phyloP scores from a whole-genome alignment of 331 rosid species.

The Acacia concinna region DNA sequence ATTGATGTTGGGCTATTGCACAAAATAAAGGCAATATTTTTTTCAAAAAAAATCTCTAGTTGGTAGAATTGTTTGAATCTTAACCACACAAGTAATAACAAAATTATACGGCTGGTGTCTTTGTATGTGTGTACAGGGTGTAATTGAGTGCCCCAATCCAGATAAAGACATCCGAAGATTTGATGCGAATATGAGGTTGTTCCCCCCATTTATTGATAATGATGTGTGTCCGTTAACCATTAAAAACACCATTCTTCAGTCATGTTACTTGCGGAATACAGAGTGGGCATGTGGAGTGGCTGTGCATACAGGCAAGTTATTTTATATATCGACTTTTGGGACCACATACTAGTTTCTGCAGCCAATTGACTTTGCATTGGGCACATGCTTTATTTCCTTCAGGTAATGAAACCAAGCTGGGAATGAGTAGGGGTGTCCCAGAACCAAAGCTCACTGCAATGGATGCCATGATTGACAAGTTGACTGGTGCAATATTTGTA shows the following conservation, averaged over 20 bases:
- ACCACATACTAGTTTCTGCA: slow-evolving; percentile 18
- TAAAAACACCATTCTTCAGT: slow-evolving; percentile 93
- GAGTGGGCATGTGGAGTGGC: slow-evolving; percentile 99
- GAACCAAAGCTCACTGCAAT: slow-evolving; percentile 99
- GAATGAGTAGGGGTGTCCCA: slow-evolving; percentile 96
- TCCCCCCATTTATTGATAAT: slow-evolving; percentile 96
- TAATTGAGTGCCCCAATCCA: slow-evolving; percentile 90
- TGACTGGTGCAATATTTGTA: slow-evolving; percentile 95
- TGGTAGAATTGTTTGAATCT: slow-evolving; percentile 30
- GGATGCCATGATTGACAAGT: slow-evolving; percentile 98
- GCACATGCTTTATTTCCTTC: slow-evolving; percentile 33
- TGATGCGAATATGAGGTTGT: slow-evolving; percentile 90
- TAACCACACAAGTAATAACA: slow-evolving; percentile 14
- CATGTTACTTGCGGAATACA: slow-evolving; percentile 95
- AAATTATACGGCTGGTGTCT: slow-evolving; percentile 10
- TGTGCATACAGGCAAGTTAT: slow-evolving; percentile 84
- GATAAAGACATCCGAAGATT: slow-evolving; percentile 93
- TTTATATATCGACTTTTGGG: slow-evolving; percentile 30
- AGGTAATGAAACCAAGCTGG: slow-evolving; percentile 99
- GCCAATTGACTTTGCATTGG: slow-evolving; percentile 25
- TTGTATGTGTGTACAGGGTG: slow-evolving; percentile 59
- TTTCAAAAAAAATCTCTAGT: not conserved
- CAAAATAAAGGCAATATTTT: slow-evolving; percentile 77
- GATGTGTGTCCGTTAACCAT: slow-evolving; percentile 91
- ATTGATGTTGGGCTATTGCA: slow-evolving; percentile 86